Conservation (phyloP, 129 eudicot genomes). For the Helianthus tuberosus region DNA sequence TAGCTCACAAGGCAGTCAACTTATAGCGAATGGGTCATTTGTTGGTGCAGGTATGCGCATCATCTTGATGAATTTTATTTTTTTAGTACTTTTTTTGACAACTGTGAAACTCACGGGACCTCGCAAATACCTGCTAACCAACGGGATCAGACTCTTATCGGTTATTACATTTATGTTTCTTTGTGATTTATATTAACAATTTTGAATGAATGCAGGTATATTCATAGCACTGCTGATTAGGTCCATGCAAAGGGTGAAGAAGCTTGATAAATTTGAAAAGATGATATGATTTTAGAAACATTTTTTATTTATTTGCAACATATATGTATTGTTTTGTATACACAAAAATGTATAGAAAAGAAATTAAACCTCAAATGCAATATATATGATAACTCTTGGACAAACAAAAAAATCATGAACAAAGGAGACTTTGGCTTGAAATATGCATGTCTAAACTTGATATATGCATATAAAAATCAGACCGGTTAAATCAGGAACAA, state of each 20-base stretch:
- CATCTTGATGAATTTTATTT: neutral
- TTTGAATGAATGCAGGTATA: conserved; percentile 59
- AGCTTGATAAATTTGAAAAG: conserved; percentile 89
- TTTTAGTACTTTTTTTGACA: neutral
- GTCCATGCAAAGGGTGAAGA: conserved; percentile 96
- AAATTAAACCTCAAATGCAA: conserved; percentile 21
- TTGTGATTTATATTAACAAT: neutral
- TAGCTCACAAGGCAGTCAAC: conserved; percentile 69
- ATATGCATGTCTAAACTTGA: too few species aligned
- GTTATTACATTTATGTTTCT: neutral
- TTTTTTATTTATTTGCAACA: conserved; percentile 19
- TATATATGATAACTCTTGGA: neutral
- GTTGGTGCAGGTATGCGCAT: conserved; percentile 70
- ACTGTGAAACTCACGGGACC: too few species aligned
- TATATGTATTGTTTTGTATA: conserved; percentile 33
- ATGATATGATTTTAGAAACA: conserved; percentile 47
- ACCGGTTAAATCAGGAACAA: too few species aligned
- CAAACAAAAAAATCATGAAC: too few species aligned
- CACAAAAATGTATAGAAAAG: conserved; percentile 33
- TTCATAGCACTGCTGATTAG: conserved; percentile 62
- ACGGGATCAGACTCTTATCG: too few species aligned
- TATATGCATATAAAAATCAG: too few species aligned
- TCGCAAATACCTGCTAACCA: too few species aligned
- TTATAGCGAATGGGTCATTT: conserved; percentile 76
- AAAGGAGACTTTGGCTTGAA: too few species aligned